phyloP scores from a whole-genome alignment of 179 eudicot genomes.

The Silene coronaria region DNA sequence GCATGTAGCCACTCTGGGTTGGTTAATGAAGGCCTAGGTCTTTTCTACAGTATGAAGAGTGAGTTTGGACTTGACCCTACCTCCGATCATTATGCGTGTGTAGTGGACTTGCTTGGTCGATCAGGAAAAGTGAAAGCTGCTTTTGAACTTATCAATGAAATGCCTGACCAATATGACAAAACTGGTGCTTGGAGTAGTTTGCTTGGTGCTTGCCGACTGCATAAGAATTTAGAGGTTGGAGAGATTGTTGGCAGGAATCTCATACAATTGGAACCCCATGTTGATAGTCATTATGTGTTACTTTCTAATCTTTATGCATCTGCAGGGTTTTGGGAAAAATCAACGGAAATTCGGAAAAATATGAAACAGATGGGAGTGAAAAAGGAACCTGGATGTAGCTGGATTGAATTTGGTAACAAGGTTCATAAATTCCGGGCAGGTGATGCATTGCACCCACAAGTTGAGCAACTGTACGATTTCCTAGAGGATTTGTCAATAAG shows the following conservation, averaged over 20 bases:
- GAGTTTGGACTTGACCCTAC: constrained; percentile 36
- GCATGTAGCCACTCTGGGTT: constrained; percentile 50
- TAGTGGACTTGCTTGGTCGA: constrained; percentile 59
- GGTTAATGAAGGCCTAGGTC: constrained; percentile 41
- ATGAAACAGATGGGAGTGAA: constrained; percentile 47
- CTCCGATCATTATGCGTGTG: constrained; percentile 56
- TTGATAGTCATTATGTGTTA: constrained; percentile 55
- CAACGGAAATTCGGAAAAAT: constrained; percentile 33
- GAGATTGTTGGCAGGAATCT: constrained; percentile 46
- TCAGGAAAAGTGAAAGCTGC: constrained; percentile 48
- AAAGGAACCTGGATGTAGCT: constrained; percentile 61
- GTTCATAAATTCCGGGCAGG: constrained; percentile 54
- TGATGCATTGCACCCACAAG: constrained; percentile 44
- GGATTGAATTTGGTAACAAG: constrained; percentile 53
- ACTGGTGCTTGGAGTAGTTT: constrained; percentile 52
- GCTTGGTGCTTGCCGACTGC: constrained; percentile 53
- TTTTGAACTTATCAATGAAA: constrained; percentile 40
- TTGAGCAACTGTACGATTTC: constrained; percentile 34
- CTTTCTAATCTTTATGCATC: constrained; percentile 55
- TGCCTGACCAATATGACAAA: constrained; percentile 36
- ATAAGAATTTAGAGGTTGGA: constrained; percentile 46
- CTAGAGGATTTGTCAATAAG: constrained; percentile 37
- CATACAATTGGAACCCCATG: constrained; percentile 45
- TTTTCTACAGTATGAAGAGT: constrained; percentile 40
- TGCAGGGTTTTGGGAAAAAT: constrained; percentile 52